A percentile compares a stretch with the other conserved stretches of the same genome.
Conservation (phyloP, 2,329 filamentous ascomycete genomes). For the Didymella pinodella region DNA sequence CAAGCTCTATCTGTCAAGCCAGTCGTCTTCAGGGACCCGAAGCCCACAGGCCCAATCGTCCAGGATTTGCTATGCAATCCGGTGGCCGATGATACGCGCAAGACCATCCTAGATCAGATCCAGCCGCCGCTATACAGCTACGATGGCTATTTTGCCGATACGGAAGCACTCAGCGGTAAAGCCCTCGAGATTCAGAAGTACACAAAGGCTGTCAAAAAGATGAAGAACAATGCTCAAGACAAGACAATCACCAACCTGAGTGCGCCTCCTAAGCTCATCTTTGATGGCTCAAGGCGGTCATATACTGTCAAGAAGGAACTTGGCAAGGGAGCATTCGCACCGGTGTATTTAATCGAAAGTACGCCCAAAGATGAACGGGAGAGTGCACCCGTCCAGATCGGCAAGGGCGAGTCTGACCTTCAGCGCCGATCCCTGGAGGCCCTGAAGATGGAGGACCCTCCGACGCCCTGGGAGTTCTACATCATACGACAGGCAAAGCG, state of each 20-base stretch:
- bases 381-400: constrained; percentile 62
- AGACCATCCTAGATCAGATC: constrained; percentile 76
- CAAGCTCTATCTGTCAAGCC: constrained; percentile 35
- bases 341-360: constrained; percentile 88
- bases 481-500: constrained; percentile 85
- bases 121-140: constrained; percentile 78
- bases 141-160: constrained; percentile 80
- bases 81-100: constrained; percentile 76
- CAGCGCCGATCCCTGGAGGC: constrained; percentile 74
- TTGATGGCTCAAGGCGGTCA: constrained; percentile 68
- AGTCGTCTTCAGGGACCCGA: constrained; percentile 51
- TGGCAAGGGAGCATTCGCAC: constrained; percentile 91
- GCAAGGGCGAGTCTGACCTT: constrained; percentile 67
- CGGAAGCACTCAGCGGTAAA: constrained; percentile 68
- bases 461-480: constrained; percentile 93
- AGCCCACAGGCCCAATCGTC: constrained; percentile 75
- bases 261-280: constrained; percentile 70
- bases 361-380: constrained; percentile 62
- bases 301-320: constrained; percentile 87
- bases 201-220: constrained; percentile 70
- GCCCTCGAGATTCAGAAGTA: constrained; percentile 82
- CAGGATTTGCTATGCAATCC: constrained; percentile 88
- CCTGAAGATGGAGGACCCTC: constrained; percentile 92
- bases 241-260: constrained; percentile 69
- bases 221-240: constrained; percentile 60